These are phyloP conservation scores for Cryptococcus sp. DNA, from an alignment of 1,284 basidiomycete genomes.

Conservation along the genomic window DNA sequence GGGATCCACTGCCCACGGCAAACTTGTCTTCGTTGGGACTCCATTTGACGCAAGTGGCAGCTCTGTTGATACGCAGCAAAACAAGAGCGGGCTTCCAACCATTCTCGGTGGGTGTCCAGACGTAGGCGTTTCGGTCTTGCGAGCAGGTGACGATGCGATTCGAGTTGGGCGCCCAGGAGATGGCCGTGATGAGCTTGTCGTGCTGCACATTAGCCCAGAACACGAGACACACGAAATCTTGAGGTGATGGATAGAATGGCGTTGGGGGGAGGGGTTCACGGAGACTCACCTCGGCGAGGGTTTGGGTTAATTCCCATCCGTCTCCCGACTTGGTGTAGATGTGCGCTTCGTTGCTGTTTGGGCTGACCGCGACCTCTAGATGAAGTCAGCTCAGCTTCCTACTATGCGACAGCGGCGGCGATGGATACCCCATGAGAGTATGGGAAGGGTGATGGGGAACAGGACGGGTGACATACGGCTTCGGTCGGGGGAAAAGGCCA, in stretches of 20 bases:
- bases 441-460: background rate
- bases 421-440: no score
- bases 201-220: constrained; percentile 56
- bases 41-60: constrained; percentile 94
- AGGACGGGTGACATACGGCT: constrained; percentile 60
- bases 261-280: no score
- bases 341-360: constrained; percentile 84
- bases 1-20: constrained; percentile 92
- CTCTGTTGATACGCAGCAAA: constrained; percentile 86
- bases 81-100: constrained; percentile 98
- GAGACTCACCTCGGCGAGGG: constrained; percentile 77
- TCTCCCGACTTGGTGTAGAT: constrained; percentile 66
- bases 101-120: constrained; percentile 81
- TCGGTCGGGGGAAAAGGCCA: constrained; percentile 88
- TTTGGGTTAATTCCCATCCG: constrained; percentile 69
- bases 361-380: constrained; percentile 80
- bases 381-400: background rate
- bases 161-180: constrained; percentile 95
- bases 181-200: constrained; percentile 96
- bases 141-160: constrained; percentile 98
- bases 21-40: constrained; percentile 98
- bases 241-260: no score
- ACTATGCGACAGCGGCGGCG: background rate
- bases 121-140: constrained; percentile 98
- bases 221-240: background rate